These are phyloP conservation scores for Berberis thunbergii DNA, from an alignment of 164 flowering plant species.

Conservation along the genomic window DNA sequence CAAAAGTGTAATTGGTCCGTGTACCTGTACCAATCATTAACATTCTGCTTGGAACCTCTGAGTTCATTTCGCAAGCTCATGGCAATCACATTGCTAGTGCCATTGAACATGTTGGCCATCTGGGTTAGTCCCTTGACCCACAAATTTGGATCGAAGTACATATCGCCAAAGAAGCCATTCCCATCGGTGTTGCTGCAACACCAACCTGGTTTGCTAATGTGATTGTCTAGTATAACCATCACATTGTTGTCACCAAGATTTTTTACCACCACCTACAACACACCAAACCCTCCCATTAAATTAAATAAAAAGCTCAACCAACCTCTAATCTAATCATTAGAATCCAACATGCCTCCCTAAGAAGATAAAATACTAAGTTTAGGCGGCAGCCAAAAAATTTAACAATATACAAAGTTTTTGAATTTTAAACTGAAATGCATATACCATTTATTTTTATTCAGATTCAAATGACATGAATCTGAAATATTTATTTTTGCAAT, in stretches of 20 bases:
- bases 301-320: too few relatives aligned
- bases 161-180: neutral
- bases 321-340: neutral
- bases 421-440: too few relatives aligned
- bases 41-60: neutral
- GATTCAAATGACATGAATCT: too few relatives aligned
- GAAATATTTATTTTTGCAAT: too few relatives aligned
- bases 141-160: neutral
- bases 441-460: too few relatives aligned
- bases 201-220: neutral
- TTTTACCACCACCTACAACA: neutral
- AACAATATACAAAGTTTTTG: too few relatives aligned
- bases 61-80: neutral
- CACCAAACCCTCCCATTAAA: too few relatives aligned
- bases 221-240: neutral
- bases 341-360: too few relatives aligned
- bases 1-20: too few relatives aligned
- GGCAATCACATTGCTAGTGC: neutral
- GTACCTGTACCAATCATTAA: neutral
- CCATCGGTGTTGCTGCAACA: neutral
- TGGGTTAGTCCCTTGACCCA: too few relatives aligned
- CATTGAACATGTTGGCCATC: neutral
- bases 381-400: too few relatives aligned
- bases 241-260: neutral
- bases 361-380: too few relatives aligned